Conservation (phyloP, 768 basidiomycete species). For the Scleroderma bovista region DNA sequence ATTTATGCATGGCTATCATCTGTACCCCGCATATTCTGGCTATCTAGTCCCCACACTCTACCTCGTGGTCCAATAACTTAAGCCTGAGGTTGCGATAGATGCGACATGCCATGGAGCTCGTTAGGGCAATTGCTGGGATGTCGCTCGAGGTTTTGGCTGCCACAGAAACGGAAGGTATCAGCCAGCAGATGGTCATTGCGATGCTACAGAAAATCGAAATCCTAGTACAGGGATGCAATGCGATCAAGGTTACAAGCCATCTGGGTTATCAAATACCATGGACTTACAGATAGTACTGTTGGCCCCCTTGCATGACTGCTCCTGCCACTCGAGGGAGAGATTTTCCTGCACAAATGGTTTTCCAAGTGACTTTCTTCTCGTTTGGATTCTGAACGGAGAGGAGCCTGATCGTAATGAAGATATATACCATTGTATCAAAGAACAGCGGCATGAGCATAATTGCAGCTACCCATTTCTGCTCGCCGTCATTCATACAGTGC, state of each 20-base stretch:
- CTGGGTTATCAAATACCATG: no score
- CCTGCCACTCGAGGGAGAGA: conserved; percentile 20
- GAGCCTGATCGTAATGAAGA: conserved; percentile 25
- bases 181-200: no score
- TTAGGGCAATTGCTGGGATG: conserved; percentile 18
- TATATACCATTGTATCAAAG: conserved; percentile 26
- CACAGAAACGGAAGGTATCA: conserved; percentile 11
- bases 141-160: conserved; percentile 17
- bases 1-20: conserved; percentile 2
- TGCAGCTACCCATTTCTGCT: conserved; percentile 13
- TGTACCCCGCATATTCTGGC: neutral
- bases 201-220: no score
- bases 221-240: no score
- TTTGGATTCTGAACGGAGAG: conserved; percentile 8
- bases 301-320: conserved; percentile 26
- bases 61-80: neutral
- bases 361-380: conserved; percentile 3
- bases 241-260: no score
- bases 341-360: conserved; percentile 15
- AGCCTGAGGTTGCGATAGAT: conserved; percentile 20
- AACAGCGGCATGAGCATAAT: conserved; percentile 16
- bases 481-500: conserved; percentile 18
- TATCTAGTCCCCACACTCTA: neutral
- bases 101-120: conserved; percentile 20
- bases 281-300: conserved; percentile 32